Evolutionary conservation across 2,329 filamentous ascomycete genomes (phyloP), one percentile per base, ranked within the genome.

Genomic region (Aspergillus latus): DNA sequence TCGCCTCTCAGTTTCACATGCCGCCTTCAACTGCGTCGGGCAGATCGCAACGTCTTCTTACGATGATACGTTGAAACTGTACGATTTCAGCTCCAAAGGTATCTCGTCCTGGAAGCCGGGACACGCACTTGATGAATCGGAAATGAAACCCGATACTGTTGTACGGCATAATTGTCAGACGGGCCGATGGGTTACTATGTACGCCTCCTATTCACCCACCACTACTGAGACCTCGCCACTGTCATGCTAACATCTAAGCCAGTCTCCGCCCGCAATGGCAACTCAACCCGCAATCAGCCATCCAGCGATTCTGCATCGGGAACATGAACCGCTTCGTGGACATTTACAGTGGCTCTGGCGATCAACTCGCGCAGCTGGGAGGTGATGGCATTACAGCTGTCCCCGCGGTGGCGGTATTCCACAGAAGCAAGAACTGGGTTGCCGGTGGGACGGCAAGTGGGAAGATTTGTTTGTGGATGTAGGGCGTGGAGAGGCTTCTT

Each of bases 281-380:
- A 72, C 79, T 84, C 32, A 82, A 84, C 45, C 93, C 94, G 0
- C 77, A 82, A 34, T 90, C 94, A 57, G 87, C 87, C 6, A 85
- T 95, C 4, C 88, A 96, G 61, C 91, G 93, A 59, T 92, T 99
- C 66, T 89, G 86, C 26, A 93, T 99, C 56, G 94, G 90, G 1
- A 99, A 97, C 65, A 97, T 97, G 94, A 96, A 96, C 69, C 85
- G 94, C 1, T 97, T 97, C 65, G 90, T 97, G 1, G 94, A 99
- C 68, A 83, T 99, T 0, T 99, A 89, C 71, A 88, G 88, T 0
- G 82, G 86, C 0, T 84, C 88, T 48, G 94, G 94, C 0, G 87
- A 91, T 66, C 93, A 97, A 71, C 76, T 97, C 3, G 93, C 90
- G 0, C 93, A 97, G 72, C 76, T 99, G 3, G 91, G 88, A 1